Conservation (phyloP, 345 rosid genomes). For the Citrus trifoliata region DNA sequence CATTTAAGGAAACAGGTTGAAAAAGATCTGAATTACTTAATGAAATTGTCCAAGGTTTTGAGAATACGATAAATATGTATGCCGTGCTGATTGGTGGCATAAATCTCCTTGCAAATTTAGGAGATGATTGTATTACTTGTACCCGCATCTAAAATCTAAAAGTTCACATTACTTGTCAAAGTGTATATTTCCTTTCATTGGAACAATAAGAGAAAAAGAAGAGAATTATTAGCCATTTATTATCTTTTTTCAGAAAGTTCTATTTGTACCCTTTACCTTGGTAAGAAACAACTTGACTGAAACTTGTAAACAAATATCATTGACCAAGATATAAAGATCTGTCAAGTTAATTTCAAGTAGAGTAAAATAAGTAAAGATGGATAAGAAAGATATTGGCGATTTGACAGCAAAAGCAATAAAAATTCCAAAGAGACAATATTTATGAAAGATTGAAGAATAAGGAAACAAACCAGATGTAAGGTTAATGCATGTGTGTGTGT, state of each 20-base stretch:
- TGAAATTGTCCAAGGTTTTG: neutral
- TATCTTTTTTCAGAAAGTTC: neutral
- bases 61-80: neutral
- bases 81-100: neutral
- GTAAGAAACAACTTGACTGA: neutral
- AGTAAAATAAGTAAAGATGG: neutral
- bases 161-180: neutral
- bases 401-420: neutral
- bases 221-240: neutral
- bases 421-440: neutral
- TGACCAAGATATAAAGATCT: neutral
- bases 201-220: neutral
- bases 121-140: neutral
- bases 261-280: neutral
- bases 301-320: neutral
- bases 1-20: neutral
- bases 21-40: neutral
- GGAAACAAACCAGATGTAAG: neutral
- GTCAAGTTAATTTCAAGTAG: neutral
- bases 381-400: neutral
- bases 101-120: neutral
- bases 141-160: neutral
- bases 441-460: neutral
- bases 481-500: neutral
- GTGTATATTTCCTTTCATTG: neutral